These are phyloP conservation scores for Camellia oleifera DNA, from an alignment of 179 eudicot genomes.

Conservation along the genomic window DNA sequence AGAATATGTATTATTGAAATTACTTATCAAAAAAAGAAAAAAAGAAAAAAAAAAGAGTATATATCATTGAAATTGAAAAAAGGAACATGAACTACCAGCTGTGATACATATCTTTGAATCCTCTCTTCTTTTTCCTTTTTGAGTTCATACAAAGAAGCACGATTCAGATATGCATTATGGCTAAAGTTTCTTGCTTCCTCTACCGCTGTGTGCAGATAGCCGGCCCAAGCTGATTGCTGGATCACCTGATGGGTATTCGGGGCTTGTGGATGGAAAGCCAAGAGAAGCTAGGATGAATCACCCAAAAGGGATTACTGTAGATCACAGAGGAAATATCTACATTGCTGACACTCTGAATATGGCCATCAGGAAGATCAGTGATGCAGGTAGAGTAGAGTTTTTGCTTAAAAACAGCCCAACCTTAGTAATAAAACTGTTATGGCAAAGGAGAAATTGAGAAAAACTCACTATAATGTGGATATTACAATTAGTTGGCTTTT, in stretches of 20 bases:
- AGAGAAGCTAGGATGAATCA: constrained; percentile 85
- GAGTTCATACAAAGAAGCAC: background rate
- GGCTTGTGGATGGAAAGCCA: constrained; percentile 90
- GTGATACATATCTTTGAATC: background rate
- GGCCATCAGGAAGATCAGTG: constrained; percentile 82
- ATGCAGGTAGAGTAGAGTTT: constrained; percentile 44
- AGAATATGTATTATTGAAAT: background rate
- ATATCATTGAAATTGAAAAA: background rate
- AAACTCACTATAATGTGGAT: too few relatives aligned
- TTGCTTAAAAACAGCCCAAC: background rate
- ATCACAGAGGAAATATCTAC: constrained; percentile 86
- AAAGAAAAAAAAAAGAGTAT: background rate
- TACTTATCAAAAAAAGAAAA: too few relatives aligned
- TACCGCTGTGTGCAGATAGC: constrained; percentile 55
- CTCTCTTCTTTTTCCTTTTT: background rate
- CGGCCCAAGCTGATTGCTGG: constrained; percentile 76
- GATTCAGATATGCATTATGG: background rate
- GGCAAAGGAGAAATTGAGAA: too few relatives aligned
- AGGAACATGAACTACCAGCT: background rate
- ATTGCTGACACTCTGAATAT: constrained; percentile 80
- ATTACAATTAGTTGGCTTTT: too few relatives aligned
- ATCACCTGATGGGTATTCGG: constrained; percentile 80
- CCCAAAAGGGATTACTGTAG: constrained; percentile 76
- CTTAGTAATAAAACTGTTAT: too few relatives aligned
- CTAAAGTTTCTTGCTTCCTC: background rate